Conservation (phyloP, 805 yeast genomes). For the Metschnikowia rubicola region DNA sequence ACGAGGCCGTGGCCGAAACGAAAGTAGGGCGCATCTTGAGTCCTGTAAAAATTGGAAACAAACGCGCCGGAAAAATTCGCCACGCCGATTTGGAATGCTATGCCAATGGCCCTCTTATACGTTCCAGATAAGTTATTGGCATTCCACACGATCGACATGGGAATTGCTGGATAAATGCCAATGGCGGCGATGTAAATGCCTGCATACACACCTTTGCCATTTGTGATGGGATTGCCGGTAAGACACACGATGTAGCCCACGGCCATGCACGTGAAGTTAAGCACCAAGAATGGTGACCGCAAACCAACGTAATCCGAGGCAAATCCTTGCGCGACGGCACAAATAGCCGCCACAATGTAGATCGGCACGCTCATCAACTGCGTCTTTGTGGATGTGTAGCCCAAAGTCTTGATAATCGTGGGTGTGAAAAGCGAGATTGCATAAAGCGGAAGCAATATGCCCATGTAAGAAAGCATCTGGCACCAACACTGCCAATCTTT, state of each 20-base stretch:
- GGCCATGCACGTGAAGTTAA: slow-evolving; percentile 24
- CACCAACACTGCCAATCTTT: slow-evolving; percentile 29
- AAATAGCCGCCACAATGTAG: slow-evolving; percentile 33
- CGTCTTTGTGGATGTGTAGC: slow-evolving; percentile 38
- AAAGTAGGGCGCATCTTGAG: slow-evolving; percentile 25
- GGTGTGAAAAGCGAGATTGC: slow-evolving; percentile 44
- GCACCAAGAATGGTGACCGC: slow-evolving; percentile 29
- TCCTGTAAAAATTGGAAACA: slow-evolving; percentile 30
- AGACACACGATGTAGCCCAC: slow-evolving; percentile 32
- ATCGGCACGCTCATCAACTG: slow-evolving; percentile 46
- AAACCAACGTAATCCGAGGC: slow-evolving; percentile 23
- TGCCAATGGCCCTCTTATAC: slow-evolving; percentile 36
- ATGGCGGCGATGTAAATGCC: slow-evolving; percentile 29
- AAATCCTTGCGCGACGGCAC: slow-evolving; percentile 27
- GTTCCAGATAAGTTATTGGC: slow-evolving; percentile 35
- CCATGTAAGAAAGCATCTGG: slow-evolving; percentile 26
- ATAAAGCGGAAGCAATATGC: slow-evolving; percentile 31
- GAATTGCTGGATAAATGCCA: slow-evolving; percentile 30
- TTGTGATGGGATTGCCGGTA: slow-evolving; percentile 19
- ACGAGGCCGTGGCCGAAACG: slow-evolving; percentile 31
- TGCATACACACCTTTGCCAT: slow-evolving; percentile 28
- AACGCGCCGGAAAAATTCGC: slow-evolving; percentile 39
- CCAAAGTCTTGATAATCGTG: slow-evolving; percentile 41
- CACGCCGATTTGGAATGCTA: slow-evolving; percentile 38
- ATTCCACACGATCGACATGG: slow-evolving; percentile 33